These are phyloP conservation scores for Talaromyces rugulosus DNA, from an alignment of 2,329 filamentous ascomycete species.

Conservation along the genomic window DNA sequence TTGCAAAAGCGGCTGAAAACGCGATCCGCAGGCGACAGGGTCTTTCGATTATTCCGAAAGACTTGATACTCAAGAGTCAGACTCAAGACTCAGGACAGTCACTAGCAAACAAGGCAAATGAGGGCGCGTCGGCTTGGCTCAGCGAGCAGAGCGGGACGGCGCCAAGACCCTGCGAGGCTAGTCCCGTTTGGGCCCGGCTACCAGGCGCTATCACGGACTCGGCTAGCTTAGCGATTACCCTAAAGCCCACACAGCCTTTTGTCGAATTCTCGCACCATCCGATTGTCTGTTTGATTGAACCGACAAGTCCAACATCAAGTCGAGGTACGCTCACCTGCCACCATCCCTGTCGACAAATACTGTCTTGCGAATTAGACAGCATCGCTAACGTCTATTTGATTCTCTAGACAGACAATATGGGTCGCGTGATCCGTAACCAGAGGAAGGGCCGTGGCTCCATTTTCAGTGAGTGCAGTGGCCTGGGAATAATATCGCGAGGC, in stretches of 20 bases:
- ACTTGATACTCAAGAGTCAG: too few species aligned
- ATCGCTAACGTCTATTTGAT: constrained; percentile 24
- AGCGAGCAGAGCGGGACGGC: background rate
- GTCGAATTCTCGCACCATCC: constrained; percentile 38
- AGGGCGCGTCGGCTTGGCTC: background rate
- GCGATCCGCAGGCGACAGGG: background rate
- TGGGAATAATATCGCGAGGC: constrained; percentile 16
- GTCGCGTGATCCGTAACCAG: constrained; percentile 74
- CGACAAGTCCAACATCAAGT: constrained; percentile 42
- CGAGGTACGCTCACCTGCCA: constrained; percentile 36
- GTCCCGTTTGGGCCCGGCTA: background rate
- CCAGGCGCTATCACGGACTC: constrained; percentile 14
- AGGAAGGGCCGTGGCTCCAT: constrained; percentile 73
- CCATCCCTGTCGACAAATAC: background rate
- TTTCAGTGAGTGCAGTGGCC: constrained; percentile 58
- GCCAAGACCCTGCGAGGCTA: background rate
- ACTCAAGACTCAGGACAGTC: background rate
- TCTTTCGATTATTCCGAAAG: too few species aligned
- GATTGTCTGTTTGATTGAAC: constrained; percentile 20
- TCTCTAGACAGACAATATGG: constrained; percentile 47
- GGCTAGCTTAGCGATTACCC: constrained; percentile 45
- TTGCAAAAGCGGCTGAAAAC: background rate
- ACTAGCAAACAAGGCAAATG: background rate
- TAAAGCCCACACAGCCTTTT: constrained; percentile 43
- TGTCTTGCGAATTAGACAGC: constrained; percentile 14